phyloP scores from a whole-genome alignment of 2,329 filamentous ascomycete species.

The Ceratocystis eucalypticola region DNA sequence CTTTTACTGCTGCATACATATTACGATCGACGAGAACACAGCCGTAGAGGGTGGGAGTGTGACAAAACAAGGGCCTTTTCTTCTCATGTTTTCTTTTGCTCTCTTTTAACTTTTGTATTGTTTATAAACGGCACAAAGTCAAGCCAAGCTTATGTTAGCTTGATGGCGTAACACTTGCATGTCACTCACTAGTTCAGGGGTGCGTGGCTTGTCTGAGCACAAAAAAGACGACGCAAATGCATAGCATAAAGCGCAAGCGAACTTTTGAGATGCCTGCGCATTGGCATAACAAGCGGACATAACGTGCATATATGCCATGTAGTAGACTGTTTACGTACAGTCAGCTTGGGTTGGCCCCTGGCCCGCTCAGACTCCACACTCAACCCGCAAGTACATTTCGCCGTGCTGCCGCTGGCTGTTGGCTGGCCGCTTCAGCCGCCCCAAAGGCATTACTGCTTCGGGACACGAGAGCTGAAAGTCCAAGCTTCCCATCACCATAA shows the following conservation, averaged over 20 bases:
- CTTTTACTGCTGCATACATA: background rate
- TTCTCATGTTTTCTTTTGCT: background rate
- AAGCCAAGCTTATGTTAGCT: no score
- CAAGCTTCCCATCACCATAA: background rate
- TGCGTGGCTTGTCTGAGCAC: no score
- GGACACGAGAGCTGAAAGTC: background rate
- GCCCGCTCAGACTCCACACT: background rate
- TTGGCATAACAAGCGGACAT: background rate
- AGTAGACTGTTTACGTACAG: no score
- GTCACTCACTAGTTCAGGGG: no score
- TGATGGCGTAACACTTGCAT: no score
- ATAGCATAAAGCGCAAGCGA: no score
- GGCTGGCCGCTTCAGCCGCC: no score
- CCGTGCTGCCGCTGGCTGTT: background rate
- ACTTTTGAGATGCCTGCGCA: no score
- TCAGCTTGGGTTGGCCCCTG: background rate
- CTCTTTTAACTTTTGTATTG: no score
- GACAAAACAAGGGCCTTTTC: background rate
- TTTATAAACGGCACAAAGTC: no score
- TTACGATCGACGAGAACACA: background rate
- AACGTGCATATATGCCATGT: background rate
- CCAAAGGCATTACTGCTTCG: background rate
- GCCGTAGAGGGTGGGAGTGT: background rate
- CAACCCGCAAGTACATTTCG: background rate
- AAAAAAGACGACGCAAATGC: no score